A percentile compares a stretch with the other conserved stretches of the same genome.
phyloP scores from a whole-genome alignment of 2,329 filamentous ascomycete species.

The Xylariales sp. region DNA sequence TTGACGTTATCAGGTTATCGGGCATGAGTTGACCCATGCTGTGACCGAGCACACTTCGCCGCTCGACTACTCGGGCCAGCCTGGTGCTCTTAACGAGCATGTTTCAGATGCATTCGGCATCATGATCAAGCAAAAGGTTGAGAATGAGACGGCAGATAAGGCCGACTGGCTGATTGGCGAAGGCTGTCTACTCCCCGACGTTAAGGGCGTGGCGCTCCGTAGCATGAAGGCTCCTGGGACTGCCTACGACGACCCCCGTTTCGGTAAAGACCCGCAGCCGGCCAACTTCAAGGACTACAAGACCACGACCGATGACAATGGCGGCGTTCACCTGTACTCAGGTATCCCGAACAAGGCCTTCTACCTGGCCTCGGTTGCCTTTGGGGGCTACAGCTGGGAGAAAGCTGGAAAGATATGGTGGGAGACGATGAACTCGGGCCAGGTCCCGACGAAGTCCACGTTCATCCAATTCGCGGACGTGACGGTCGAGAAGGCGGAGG shows the following conservation, averaged over 20 bases:
- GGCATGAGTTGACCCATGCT: conserved; percentile 53
- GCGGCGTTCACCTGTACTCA: conserved; percentile 51
- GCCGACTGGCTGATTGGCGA: conserved; percentile 54
- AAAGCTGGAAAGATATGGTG: conserved; percentile 51
- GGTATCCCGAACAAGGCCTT: conserved; percentile 57
- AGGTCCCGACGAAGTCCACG: conserved; percentile 34
- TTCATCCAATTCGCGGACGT: conserved; percentile 46
- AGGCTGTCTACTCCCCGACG: conserved; percentile 44
- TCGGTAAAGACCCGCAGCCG: conserved; percentile 51
- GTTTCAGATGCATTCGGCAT: conserved; percentile 52
- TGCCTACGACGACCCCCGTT: conserved; percentile 47
- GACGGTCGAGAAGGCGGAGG: conserved; percentile 40
- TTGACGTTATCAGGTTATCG: no score
- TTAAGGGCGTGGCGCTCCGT: conserved; percentile 47
- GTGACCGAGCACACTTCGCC: conserved; percentile 46
- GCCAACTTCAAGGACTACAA: conserved; percentile 41
- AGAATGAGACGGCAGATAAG: no score
- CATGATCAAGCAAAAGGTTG: conserved; percentile 51
- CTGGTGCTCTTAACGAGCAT: conserved; percentile 53
- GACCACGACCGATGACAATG: conserved; percentile 39
- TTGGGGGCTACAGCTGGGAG: conserved; percentile 51
- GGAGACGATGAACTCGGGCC: conserved; percentile 41
- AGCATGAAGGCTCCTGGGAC: conserved; percentile 51
- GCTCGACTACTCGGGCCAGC: conserved; percentile 46
- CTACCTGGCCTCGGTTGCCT: conserved; percentile 39